Conservation (phyloP, 495 filamentous ascomycete species). For the Penicillium soppii region DNA sequence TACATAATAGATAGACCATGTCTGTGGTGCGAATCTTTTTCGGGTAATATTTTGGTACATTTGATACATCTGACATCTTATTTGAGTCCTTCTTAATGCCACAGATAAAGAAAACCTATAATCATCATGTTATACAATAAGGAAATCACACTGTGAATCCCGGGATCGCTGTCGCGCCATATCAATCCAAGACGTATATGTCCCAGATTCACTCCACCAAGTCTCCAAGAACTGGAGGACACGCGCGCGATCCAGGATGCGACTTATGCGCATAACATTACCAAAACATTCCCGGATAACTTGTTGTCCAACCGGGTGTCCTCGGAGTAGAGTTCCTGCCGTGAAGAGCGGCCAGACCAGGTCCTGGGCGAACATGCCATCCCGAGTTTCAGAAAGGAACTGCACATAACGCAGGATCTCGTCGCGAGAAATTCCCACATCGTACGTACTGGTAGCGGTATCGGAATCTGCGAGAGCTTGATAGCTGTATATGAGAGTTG, state of each 20-base stretch:
- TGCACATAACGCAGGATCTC: constrained; percentile 18
- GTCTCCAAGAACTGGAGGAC: constrained; percentile 15
- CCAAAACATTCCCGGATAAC: constrained; percentile 7
- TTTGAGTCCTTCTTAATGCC: no score
- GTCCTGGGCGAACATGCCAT: constrained; percentile 22
- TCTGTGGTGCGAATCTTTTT: no score
- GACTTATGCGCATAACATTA: constrained; percentile 18
- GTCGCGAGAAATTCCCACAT: constrained; percentile 15
- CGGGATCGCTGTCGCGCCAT: constrained; percentile 7
- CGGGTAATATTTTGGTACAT: no score
- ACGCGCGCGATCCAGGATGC: constrained; percentile 14
- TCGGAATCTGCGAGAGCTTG: constrained; percentile 19
- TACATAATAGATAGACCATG: no score
- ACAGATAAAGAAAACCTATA: no score
- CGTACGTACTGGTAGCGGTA: neutral
- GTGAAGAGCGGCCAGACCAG: constrained; percentile 30
- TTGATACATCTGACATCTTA: no score
- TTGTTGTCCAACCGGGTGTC: constrained; percentile 1
- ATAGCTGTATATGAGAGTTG: constrained; percentile 25
- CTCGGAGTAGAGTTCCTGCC: constrained; percentile 23
- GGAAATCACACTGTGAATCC: neutral
- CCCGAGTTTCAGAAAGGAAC: constrained; percentile 14
- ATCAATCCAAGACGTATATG: constrained; percentile 13
- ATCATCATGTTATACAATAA: constrained; percentile 11
- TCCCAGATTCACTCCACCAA: constrained; percentile 7